Base-by-base conservation (phyloP, 2,329 filamentous ascomycete species). In the Magnaporthales sp. region DNA sequence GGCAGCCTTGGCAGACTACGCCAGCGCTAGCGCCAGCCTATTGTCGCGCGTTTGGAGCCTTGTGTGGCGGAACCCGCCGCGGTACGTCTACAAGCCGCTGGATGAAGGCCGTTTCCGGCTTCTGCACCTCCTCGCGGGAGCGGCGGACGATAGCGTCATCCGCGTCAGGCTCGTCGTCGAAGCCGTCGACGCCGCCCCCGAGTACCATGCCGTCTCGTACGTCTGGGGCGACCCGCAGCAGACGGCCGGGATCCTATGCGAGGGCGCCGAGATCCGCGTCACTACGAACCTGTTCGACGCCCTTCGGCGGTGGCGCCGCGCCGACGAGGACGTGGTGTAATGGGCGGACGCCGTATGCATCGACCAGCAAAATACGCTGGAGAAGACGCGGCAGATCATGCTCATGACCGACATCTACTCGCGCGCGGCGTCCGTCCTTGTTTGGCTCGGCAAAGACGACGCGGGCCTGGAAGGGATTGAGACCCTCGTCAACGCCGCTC, bases 391-490 rank as follows among this genome's bases (percentile, higher is more conserved):
- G 13, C 63, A 65, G 26, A 58, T 65, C 11, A 22, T 26, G 13
- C 46, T 65, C 7, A 65, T 65, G 51, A 22, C 9, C 3, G 26
- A 65, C 11, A 29, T 58, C 5, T 65, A 65, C 19, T 9, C 24
- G 13, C 9, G 10, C 6, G 63, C 63, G 8, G 26, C 27, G 46
- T 38, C 8, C 5, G 56, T 51, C 13, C 24, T 38, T n/a, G 51
- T 65, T 26, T 65, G 63, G 63, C 46, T 65, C 24, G 63, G 63
- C 51, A 15, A 63, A 22, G 61, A 32, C 19, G 62, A 64, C n/a
- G n/a, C n/a, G n/a, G 26, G 62, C 13, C 30, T 15, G n/a, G 32
- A 51, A 19, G 62, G 30, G 31, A n/a, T 64, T 9, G 30, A 51
- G 30, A 29, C 31, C 13, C 61, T 26, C 15, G n/a, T 46, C 38